These are phyloP conservation scores for Scedosporium boydii DNA, from an alignment of 2,329 filamentous ascomycete genomes.

Conservation along the genomic window DNA sequence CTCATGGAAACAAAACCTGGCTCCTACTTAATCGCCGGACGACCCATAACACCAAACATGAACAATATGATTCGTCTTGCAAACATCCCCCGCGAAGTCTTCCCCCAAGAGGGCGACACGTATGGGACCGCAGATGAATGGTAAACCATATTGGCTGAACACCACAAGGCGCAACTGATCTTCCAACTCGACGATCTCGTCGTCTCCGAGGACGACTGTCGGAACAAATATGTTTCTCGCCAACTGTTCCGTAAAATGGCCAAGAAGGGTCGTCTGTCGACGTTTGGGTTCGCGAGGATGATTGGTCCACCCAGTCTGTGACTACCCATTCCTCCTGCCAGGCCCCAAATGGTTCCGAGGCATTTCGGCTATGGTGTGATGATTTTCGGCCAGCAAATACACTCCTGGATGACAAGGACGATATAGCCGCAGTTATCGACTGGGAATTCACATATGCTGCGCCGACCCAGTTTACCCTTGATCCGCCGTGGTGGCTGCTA, in stretches of 20 bases:
- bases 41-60: not conserved
- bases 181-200: not conserved
- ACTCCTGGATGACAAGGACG: not conserved
- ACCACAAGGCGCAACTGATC: not conserved
- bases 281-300: no score
- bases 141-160: not conserved
- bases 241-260: not conserved
- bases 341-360: not conserved
- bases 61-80: not conserved
- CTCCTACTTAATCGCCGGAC: not conserved
- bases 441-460: not conserved
- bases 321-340: no score
- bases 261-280: no score
- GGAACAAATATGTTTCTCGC: not conserved
- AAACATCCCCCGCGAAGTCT: not conserved
- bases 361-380: not conserved
- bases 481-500: not conserved
- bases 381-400: not conserved
- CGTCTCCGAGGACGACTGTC: not conserved
- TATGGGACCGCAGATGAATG: not conserved
- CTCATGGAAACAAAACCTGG: not conserved
- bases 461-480: not conserved
- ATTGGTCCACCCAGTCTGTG: no score
- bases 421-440: not conserved
- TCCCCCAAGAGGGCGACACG: not conserved